These are phyloP conservation scores for Auriscalpium orientale DNA, from an alignment of 768 basidiomycete genomes.

Conservation along the genomic window DNA sequence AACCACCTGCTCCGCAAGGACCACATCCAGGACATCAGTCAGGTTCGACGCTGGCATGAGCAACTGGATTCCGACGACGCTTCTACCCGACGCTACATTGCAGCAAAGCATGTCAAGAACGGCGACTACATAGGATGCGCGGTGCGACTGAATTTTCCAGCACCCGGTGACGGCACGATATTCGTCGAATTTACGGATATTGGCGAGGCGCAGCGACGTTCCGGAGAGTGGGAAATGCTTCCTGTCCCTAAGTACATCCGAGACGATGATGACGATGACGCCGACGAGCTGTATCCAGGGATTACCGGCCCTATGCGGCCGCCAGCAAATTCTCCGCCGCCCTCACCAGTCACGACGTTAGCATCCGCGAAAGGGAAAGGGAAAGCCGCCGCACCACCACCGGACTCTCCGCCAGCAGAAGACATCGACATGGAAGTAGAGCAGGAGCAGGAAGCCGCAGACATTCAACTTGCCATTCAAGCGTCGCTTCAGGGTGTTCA, in stretches of 20 bases:
- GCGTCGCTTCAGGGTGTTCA: no score
- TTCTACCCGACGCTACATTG: no score
- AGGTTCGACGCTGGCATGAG: neutral
- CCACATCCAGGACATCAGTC: neutral
- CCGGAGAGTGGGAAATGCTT: neutral
- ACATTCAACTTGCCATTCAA: no score
- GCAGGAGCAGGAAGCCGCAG: no score
- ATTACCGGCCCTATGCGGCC: neutral
- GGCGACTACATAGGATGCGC: neutral
- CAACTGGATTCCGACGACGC: neutral
- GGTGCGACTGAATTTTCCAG: neutral
- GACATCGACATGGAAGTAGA: no score
- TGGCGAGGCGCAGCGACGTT: neutral
- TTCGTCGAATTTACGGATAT: neutral
- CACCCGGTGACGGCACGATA: neutral
- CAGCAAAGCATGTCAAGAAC: neutral
- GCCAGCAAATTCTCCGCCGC: neutral
- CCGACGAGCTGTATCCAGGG: no score
- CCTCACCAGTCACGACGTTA: neutral
- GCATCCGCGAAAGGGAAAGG: no score
- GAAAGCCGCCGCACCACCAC: no score
- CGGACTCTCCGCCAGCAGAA: no score
- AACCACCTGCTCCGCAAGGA: neutral
- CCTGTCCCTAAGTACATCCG: neutral
- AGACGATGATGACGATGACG: neutral